These are phyloP conservation scores for Moesziomyces aphidis DNA, from an alignment of 1,284 basidiomycete genomes.

Conservation along the genomic window DNA sequence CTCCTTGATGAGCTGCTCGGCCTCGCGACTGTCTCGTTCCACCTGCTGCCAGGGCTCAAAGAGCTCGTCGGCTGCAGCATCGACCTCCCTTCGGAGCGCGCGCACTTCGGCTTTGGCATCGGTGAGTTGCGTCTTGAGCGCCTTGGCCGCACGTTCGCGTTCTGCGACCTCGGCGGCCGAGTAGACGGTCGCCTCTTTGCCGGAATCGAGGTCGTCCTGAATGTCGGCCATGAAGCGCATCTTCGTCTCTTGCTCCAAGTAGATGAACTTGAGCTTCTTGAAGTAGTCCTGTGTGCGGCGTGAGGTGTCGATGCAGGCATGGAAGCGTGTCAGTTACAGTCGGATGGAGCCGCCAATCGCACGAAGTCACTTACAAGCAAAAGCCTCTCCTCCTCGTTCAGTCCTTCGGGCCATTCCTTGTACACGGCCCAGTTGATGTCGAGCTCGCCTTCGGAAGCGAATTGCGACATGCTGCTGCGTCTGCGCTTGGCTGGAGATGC, in stretches of 20 bases:
- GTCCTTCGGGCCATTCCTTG: slow-evolving; percentile 55
- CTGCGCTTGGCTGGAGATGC: slow-evolving; percentile 42
- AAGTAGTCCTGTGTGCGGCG: slow-evolving; percentile 47
- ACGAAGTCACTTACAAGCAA: slow-evolving; percentile 24
- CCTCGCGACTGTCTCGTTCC: slow-evolving; percentile 42
- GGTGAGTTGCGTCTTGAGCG: slow-evolving; percentile 59
- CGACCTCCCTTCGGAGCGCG: slow-evolving; percentile 50
- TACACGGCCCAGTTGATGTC: slow-evolving; percentile 60
- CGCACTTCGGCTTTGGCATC: slow-evolving; percentile 58
- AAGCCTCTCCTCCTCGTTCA: slow-evolving; percentile 55
- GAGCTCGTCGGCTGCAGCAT: slow-evolving; percentile 46
- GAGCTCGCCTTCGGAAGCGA: slow-evolving; percentile 46
- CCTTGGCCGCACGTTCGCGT: slow-evolving; percentile 49
- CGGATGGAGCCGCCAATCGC: background rate
- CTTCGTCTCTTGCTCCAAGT: slow-evolving; percentile 64
- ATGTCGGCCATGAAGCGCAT: slow-evolving; percentile 61
- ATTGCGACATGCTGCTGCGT: slow-evolving; percentile 49
- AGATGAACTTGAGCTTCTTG: slow-evolving; percentile 65
- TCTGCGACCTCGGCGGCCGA: slow-evolving; percentile 57
- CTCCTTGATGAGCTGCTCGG: slow-evolving; percentile 47
- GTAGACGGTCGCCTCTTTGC: slow-evolving; percentile 60
- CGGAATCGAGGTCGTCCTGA: slow-evolving; percentile 60
- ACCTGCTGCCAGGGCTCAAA: slow-evolving; percentile 51
- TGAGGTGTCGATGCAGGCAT: background rate
- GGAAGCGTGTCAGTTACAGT: background rate